These are phyloP conservation scores for Russula earlei DNA, from an alignment of 768 basidiomycete genomes.

Conservation along the genomic window DNA sequence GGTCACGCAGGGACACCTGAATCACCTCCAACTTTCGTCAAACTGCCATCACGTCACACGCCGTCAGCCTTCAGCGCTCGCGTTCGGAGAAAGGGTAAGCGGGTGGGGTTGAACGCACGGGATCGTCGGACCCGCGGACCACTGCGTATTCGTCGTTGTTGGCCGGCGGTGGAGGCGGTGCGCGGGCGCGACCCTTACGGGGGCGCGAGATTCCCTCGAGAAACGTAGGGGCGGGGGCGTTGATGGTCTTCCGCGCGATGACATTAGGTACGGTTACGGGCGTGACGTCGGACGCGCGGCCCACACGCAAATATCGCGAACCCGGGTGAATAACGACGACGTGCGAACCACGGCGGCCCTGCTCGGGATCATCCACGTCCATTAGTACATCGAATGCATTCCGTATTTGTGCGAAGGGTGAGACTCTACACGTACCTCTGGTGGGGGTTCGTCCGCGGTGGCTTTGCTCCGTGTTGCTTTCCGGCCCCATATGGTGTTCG, in stretches of 20 bases:
- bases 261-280: conserved; percentile 62
- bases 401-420: neutral
- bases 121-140: conserved; percentile 43
- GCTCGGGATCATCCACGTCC: conserved; percentile 16
- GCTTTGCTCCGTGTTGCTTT: conserved; percentile 38
- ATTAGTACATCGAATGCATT: neutral
- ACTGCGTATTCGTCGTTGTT: conserved; percentile 46
- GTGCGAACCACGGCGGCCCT: conserved; percentile 62
- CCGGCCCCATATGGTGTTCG: conserved; percentile 64
- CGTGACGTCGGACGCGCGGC: conserved; percentile 66
- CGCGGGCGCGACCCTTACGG: conserved; percentile 28
- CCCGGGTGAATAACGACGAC: conserved; percentile 76
- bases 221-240: conserved; percentile 36
- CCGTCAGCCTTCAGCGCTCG: neutral
- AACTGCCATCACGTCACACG: conserved; percentile 37
- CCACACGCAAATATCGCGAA: conserved; percentile 62
- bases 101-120: conserved; percentile 35
- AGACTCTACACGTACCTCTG: conserved; percentile 22
- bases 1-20: conserved; percentile 60
- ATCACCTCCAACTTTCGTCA: conserved; percentile 63
- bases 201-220: conserved; percentile 50
- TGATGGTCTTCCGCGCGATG: conserved; percentile 55
- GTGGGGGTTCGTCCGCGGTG: conserved; percentile 15
- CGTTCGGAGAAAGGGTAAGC: neutral
- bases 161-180: conserved; percentile 20